These are phyloP conservation scores for Colletotrichum sojae DNA, from an alignment of 2,329 filamentous ascomycete species.

Conservation along the genomic window DNA sequence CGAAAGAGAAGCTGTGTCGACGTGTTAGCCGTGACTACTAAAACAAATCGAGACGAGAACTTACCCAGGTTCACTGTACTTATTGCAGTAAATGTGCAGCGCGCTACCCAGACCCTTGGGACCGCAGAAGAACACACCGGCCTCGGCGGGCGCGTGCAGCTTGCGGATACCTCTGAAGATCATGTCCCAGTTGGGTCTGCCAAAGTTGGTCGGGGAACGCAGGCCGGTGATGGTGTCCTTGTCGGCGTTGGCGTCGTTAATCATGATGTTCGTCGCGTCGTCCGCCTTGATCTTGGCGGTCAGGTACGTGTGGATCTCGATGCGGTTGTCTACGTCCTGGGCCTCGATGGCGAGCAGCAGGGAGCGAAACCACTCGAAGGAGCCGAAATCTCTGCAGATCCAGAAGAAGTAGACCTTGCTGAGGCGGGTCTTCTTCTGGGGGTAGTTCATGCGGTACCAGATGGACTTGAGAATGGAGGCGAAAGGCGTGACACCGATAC, in stretches of 20 bases:
- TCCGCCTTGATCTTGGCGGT: constrained; percentile 89
- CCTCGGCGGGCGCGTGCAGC: constrained; percentile 80
- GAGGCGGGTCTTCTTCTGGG: constrained; percentile 82
- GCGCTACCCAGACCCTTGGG: constrained; percentile 84
- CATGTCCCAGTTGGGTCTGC: constrained; percentile 91
- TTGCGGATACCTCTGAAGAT: constrained; percentile 88
- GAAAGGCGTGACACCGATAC: constrained; percentile 90
- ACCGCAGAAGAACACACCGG: constrained; percentile 88
- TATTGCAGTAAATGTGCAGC: constrained; percentile 88
- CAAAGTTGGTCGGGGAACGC: constrained; percentile 86
- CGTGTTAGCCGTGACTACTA: constrained; percentile 18
- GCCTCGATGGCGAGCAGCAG: constrained; percentile 87
- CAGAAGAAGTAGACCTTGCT: constrained; percentile 95
- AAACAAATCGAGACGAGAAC: constrained; percentile 49
- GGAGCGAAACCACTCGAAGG: constrained; percentile 91
- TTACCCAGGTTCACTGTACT: constrained; percentile 86
- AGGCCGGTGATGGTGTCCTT: constrained; percentile 89
- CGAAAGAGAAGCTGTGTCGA: constrained; percentile 70
- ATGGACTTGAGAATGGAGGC: constrained; percentile 91
- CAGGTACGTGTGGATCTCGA: constrained; percentile 91
- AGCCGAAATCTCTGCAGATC: constrained; percentile 90
- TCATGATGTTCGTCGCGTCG: constrained; percentile 93
- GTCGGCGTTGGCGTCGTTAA: constrained; percentile 88
- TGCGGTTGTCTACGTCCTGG: constrained; percentile 85
- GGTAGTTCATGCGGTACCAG: constrained; percentile 94